Conservation (phyloP, 805 yeast species). For the Tetrapisispora taiwanensis region DNA sequence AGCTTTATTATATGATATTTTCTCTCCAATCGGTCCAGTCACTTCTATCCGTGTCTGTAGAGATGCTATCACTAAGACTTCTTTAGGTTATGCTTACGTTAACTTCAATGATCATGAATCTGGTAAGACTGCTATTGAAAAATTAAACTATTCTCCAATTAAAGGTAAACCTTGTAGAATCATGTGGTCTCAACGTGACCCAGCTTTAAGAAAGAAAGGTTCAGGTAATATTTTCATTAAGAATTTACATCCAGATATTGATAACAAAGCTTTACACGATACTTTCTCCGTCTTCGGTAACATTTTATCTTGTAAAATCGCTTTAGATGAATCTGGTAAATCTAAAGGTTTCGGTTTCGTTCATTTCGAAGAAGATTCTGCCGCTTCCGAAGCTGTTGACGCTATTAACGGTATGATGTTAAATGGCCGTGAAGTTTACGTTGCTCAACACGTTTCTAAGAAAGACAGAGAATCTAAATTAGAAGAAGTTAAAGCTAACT, state of each 20-base stretch:
- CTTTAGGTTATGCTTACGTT: slow-evolving; percentile 96
- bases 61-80: slow-evolving; percentile 93
- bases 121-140: slow-evolving; percentile 90
- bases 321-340: slow-evolving; percentile 82
- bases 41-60: slow-evolving; percentile 97
- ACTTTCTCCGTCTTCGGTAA: slow-evolving; percentile 95
- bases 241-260: slow-evolving; percentile 96
- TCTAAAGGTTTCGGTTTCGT: slow-evolving; percentile 97
- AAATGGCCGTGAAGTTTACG: slow-evolving; percentile 91
- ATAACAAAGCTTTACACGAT: slow-evolving; percentile 97
- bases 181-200: slow-evolving; percentile 99
- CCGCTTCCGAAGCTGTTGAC: slow-evolving; percentile 91
- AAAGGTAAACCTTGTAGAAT: slow-evolving; percentile 97
- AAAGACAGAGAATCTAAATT: slow-evolving; percentile 90
- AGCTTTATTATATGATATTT: slow-evolving; percentile 87
- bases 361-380: slow-evolving; percentile 86
- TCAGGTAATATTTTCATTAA: slow-evolving; percentile 95
- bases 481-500: slow-evolving; percentile 83
- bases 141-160: slow-evolving; percentile 85
- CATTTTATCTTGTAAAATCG: slow-evolving; percentile 94
- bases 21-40: slow-evolving; percentile 90
- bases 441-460: slow-evolving; percentile 86
- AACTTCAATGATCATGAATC: slow-evolving; percentile 84
- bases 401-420: slow-evolving; percentile 96
- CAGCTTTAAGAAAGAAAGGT: slow-evolving; percentile 87